A percentile compares a stretch with the other conserved stretches of the same genome.
Conservation (phyloP, 805 yeast species). For the Hanseniaspora jakobsenii region DNA sequence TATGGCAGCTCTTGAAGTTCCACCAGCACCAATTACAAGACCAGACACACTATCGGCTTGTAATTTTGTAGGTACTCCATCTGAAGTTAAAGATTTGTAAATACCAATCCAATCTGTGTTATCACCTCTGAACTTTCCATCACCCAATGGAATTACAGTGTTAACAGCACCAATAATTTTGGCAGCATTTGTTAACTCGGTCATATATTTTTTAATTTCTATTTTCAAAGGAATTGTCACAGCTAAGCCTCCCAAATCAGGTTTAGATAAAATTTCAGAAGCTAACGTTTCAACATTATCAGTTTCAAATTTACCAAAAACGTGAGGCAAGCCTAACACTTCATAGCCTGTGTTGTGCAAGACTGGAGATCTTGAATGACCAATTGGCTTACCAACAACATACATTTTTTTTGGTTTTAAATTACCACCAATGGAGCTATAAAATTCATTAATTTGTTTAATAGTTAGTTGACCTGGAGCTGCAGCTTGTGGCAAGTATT, state of each 20-base stretch:
- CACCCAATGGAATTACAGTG: conserved; percentile 51
- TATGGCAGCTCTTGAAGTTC: conserved; percentile 90
- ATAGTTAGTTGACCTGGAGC: conserved; percentile 73
- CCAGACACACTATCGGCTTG: conserved; percentile 37
- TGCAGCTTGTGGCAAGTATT: conserved; percentile 50
- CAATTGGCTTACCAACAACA: conserved; percentile 70
- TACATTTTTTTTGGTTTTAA: conserved; percentile 45
- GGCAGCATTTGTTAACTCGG: conserved; percentile 65
- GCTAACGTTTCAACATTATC: conserved; percentile 46
- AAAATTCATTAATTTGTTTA: conserved; percentile 47
- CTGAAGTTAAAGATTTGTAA: conserved; percentile 46
- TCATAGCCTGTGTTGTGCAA: conserved; percentile 73
- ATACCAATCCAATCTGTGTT: conserved; percentile 97
- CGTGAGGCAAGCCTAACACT: conserved; percentile 65
- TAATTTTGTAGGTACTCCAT: conserved; percentile 44
- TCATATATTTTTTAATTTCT: conserved; percentile 57
- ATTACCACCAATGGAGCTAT: conserved; percentile 47
- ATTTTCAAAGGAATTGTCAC: conserved; percentile 89
- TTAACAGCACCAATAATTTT: conserved; percentile 84
- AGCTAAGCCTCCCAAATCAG: conserved; percentile 80
- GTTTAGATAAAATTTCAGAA: conserved; percentile 35
- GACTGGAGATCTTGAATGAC: conserved; percentile 80
- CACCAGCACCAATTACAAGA: conserved; percentile 90
- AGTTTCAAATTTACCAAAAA: conserved; percentile 57
- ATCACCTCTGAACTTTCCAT: conserved; percentile 55